Percentiles rank a stretch among this genome's conserved stretches.
phyloP scores from a whole-genome alignment of 805 yeast genomes.

The Candida xyloterini region DNA sequence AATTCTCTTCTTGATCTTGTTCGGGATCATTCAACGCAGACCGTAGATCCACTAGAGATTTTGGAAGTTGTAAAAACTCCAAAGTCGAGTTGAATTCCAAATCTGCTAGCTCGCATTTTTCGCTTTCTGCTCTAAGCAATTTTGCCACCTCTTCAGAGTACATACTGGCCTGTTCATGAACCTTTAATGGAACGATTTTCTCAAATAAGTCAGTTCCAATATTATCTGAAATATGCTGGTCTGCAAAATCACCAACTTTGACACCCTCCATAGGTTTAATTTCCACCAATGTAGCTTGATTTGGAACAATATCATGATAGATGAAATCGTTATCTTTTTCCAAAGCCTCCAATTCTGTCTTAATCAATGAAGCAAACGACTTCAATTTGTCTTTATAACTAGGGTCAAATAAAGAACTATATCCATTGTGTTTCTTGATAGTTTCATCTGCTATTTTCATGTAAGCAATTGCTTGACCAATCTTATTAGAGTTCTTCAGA shows the following conservation, averaged over 20 bases:
- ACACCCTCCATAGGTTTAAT: conserved; percentile 69
- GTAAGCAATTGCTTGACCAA: conserved; percentile 72
- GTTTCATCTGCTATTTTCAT: conserved; percentile 38
- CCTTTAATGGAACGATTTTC: conserved; percentile 78
- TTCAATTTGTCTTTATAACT: conserved; percentile 33
- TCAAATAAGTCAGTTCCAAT: conserved; percentile 61
- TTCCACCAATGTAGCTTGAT: conserved; percentile 55
- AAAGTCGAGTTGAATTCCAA: conserved; percentile 76
- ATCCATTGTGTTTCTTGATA: conserved; percentile 23
- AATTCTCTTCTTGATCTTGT: not conserved
- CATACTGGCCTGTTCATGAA: conserved; percentile 81
- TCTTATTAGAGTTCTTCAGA: conserved; percentile 53
- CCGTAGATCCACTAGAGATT: conserved; percentile 54
- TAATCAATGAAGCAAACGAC: conserved; percentile 18
- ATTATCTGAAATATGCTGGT: conserved; percentile 45
- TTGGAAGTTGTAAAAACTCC: conserved; percentile 77
- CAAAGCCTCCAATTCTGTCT: conserved; percentile 36
- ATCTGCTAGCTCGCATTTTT: conserved; percentile 70
- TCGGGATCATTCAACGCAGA: conserved; percentile 20
- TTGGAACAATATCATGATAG: conserved; percentile 76
- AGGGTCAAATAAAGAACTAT: conserved; percentile 22
- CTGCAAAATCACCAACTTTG: conserved; percentile 50
- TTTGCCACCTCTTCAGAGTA: conserved; percentile 90
- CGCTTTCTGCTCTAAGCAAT: conserved; percentile 68
- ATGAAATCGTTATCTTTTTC: conserved; percentile 87